Percentiles rank a stretch among this genome's conserved stretches.
Evolutionary conservation across 169 alveolate genomes (phyloP).

Genomic region (Cryptosporidium parvum): DNA sequence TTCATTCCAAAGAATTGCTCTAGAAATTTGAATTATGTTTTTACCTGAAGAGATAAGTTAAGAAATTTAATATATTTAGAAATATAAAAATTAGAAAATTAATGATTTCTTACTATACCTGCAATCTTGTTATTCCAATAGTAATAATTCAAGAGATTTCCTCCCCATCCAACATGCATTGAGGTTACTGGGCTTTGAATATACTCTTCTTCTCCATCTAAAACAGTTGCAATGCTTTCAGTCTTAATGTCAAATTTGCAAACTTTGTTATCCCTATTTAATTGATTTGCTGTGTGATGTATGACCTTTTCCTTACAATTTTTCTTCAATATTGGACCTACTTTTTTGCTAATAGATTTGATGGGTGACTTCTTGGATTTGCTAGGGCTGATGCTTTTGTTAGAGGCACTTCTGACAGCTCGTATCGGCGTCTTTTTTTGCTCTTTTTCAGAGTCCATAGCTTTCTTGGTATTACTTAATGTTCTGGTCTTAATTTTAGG

Average conservation of each 20-base stretch:
- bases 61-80: not conserved
- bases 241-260: conserved; percentile 19
- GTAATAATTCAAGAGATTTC: conserved; percentile 6
- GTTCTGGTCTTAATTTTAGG: not conserved
- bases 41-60: conserved; percentile 21
- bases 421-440: not conserved
- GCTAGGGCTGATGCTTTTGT: not conserved
- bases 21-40: conserved; percentile 31
- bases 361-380: conserved; percentile 6
- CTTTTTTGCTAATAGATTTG: not conserved
- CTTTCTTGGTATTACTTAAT: not conserved
- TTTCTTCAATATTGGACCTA: not conserved
- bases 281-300: not conserved
- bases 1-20: conserved; percentile 62
- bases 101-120: conserved; percentile 56
- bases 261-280: not conserved
- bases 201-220: conserved; percentile 66
- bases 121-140: conserved; percentile 15
- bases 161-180: conserved; percentile 72
- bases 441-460: not conserved
- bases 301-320: not conserved
- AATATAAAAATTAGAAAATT: not conserved
- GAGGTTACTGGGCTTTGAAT: conserved; percentile 39
- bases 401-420: not conserved
- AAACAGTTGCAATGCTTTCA: conserved; percentile 66